Conservation (phyloP, 2,329 filamentous ascomycete genomes). For the Hypocreales sp. region DNA sequence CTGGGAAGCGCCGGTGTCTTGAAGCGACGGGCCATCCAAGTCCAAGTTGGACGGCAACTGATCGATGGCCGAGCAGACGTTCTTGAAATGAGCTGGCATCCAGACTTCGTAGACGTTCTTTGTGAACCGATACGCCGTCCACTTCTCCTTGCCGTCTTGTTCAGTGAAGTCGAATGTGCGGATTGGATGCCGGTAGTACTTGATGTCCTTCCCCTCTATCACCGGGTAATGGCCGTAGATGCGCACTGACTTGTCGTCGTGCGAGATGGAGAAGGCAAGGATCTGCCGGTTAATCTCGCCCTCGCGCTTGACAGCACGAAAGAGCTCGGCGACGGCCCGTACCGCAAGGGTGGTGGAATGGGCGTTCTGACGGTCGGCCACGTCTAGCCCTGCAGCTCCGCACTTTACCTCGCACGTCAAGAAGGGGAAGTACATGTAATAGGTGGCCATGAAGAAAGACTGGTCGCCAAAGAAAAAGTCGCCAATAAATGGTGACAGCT, state of each 20-base stretch:
- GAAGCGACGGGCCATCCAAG: background rate
- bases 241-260: constrained; percentile 11
- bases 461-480: background rate
- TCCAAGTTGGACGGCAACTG: constrained; percentile 1
- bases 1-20: background rate
- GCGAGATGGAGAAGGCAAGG: constrained; percentile 26
- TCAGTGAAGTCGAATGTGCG: background rate
- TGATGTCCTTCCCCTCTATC: constrained; percentile 14
- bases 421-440: constrained; percentile 33
- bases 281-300: constrained; percentile 22
- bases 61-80: constrained; percentile 3
- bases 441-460: constrained; percentile 25
- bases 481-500: constrained; percentile 19
- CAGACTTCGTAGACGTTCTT: constrained; percentile 3
- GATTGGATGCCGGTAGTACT: background rate
- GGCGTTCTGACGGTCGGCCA: constrained; percentile 23
- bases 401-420: constrained; percentile 32
- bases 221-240: constrained; percentile 26
- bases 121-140: constrained; percentile 3
- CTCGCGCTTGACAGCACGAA: constrained; percentile 17
- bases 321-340: constrained; percentile 17
- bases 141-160: background rate
- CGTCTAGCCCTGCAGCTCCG: constrained; percentile 17
- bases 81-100: constrained; percentile 3
- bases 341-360: constrained; percentile 16